Evolutionary conservation across 371 early-diverging fungal genomes (phyloP), one percentile per base, ranked within the genome.

Genomic region (Rhizopus delemar): DNA sequence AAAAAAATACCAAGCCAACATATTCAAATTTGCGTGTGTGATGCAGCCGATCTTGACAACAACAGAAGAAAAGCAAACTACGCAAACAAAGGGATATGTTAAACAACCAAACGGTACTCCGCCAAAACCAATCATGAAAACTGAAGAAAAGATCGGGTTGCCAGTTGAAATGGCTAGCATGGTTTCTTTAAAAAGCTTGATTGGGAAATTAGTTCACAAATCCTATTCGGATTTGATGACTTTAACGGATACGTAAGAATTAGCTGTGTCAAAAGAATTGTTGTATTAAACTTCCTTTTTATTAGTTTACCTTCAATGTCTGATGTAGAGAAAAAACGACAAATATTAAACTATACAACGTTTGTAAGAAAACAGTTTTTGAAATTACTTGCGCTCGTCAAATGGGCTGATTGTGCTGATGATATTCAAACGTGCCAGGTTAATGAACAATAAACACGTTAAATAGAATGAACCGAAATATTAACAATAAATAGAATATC

Each of bases 401-500:
- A 87, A 65, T 90, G 90, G 90, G 86, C 90, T 28, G 78, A 78
- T 38, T 83, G 83, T 57, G 87, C 91, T 13, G 74, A 82, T 36
- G 83, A 88, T 60, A 82, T 90, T 31, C 88, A 90, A 71, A 87
- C 85, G 72, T 88, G 88, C 56, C 89, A 90, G 78, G 86, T 86
- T 29, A 46, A 50, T 15, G 36, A 22, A 22, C 22, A 22, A 22
- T 22, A 22, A 22, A 22, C 22, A 22, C 22, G 22, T 22, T 22
- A 22, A 22, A 22, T 22, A 22, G 22, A 22, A 22, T 22, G 22
- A 22, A 22, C 22, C 22, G 22, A 22, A 35, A 22, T 41, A 53
- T 53, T 39, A 38, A 16, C 35, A 11, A 13, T 39, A 8, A 36
- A 31, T 63, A 86, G 82, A 86, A 88, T 60, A 84, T 86, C 41